Base-by-base conservation (phyloP, 345 rosid genomes). In the Aquilaria yunnanensis region DNA sequence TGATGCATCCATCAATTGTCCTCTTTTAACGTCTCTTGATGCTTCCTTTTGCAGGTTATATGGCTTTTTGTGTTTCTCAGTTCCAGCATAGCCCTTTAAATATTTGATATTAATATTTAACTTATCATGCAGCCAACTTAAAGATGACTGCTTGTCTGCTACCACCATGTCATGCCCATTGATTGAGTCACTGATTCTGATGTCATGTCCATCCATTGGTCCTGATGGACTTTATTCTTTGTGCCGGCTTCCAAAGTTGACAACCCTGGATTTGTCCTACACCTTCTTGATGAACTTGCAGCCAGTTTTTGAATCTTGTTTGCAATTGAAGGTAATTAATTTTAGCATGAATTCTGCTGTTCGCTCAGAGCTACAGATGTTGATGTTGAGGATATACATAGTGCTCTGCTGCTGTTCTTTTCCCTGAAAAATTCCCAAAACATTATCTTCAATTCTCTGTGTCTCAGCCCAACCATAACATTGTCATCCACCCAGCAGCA, bases 41-140 rank as follows among this genome's bases (percentile, higher is more conserved):
- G 93, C 97, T 64, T 94, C 99, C 56, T 94, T 94, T 77, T 91
- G 99, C 93, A 60, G 97, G 99, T 91, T 57, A 57, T 54, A 56
- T 52, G 60, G 6, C 63, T 12, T 61, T 55, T 34, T 51, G n/a
- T 64, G 37, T 14, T 67, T 13, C 59, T 54, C 53, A 66, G 7
- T 37, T 7, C 43, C 8, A 37, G 5, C 43, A 37, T 37, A 37
- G 43, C 14, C 12, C 51, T 12, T 46, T 52, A 13, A 37, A 4
- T 62, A 47, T 7, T 64, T 78, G 71, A 78, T 32, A 50, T 45
- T 11, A 45, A 30, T 57, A 47, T 55, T 62, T 29, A 14, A 57
- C 56, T 64, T 6, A 61, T 8, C 60, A 34, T 80, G 72, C 88
- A 94, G 97, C 82, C 90, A 85, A 76, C 92, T 91, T 46, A 89